Conservation (phyloP, 2,329 filamentous ascomycete species). For the Arthrobotrys megalospora region DNA sequence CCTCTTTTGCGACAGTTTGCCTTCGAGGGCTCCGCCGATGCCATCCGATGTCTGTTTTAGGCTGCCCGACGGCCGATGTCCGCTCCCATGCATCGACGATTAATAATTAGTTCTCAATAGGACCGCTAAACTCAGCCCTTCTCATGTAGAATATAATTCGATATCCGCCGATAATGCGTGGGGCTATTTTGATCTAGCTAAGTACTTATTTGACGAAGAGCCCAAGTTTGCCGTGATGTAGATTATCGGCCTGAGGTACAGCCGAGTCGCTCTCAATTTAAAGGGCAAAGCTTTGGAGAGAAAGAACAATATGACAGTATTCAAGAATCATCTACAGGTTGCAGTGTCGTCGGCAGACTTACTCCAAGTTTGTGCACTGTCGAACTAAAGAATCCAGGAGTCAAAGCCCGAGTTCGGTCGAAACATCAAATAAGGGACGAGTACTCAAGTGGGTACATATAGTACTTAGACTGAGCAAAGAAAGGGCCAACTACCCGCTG, state of each 20-base stretch:
- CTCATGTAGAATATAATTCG: too few species aligned
- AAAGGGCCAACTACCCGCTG: neutral
- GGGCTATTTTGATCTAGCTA: too few species aligned
- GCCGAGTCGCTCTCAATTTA: neutral
- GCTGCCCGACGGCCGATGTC: conserved; percentile 24
- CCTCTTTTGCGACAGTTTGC: conserved; percentile 32
- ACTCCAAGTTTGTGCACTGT: neutral
- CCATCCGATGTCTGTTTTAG: conserved; percentile 50
- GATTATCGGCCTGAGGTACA: neutral
- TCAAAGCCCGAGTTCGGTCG: neutral
- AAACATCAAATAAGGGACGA: neutral
- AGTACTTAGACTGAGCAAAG: neutral
- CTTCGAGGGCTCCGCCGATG: conserved; percentile 44
- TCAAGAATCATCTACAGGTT: conserved; percentile 1
- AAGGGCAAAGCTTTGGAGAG: neutral
- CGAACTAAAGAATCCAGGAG: neutral
- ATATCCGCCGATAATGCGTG: too few species aligned
- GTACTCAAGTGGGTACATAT: too few species aligned
- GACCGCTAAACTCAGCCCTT: too few species aligned
- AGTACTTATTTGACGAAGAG: too few species aligned
- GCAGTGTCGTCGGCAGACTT: neutral
- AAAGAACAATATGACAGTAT: neutral
- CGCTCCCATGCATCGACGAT: neutral
- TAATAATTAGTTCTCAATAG: too few species aligned
- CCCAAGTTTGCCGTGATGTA: neutral